These are phyloP conservation scores for Anthostomella pinea DNA, from an alignment of 2,329 filamentous ascomycete genomes.

Conservation along the genomic window DNA sequence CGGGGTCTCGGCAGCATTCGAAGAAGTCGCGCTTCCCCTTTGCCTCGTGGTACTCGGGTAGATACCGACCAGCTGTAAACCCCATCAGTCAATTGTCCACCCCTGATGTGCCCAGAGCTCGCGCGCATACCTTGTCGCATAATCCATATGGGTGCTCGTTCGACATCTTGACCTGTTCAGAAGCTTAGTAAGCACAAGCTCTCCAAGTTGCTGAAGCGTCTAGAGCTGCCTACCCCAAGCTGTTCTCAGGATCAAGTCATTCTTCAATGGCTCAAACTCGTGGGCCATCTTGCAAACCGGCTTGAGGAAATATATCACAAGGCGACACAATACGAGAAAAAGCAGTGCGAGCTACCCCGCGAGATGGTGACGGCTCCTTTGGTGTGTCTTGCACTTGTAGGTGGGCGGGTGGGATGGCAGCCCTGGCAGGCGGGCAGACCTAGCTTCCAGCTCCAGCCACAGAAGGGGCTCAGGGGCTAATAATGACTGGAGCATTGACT, in stretches of 20 bases:
- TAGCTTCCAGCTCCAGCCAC: constrained; percentile 8
- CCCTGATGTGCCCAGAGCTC: no score
- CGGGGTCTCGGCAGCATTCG: constrained; percentile 90
- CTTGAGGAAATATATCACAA: not conserved
- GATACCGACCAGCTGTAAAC: constrained; percentile 79
- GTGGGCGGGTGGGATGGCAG: constrained; percentile 1
- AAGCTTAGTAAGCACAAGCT: constrained; percentile 18
- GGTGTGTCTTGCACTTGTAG: no score
- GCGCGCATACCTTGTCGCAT: constrained; percentile 84
- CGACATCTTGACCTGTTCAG: constrained; percentile 74
- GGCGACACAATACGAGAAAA: not conserved
- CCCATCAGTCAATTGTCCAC: no score
- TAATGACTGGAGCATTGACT: no score
- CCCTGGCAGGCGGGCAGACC: constrained; percentile 19
- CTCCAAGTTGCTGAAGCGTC: constrained; percentile 12
- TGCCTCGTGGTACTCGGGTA: constrained; percentile 95
- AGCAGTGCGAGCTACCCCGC: constrained; percentile 5
- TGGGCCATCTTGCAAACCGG: constrained; percentile 55
- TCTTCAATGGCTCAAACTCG: constrained; percentile 80
- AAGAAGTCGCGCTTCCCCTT: constrained; percentile 94
- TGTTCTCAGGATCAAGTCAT: constrained; percentile 86
- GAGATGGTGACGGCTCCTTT: no score
- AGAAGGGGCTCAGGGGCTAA: not conserved
- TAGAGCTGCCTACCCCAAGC: constrained; percentile 67
- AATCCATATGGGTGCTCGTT: constrained; percentile 95